These are phyloP conservation scores for Solanum pennellii DNA, from an alignment of 257 asterid species.

Conservation along the genomic window DNA sequence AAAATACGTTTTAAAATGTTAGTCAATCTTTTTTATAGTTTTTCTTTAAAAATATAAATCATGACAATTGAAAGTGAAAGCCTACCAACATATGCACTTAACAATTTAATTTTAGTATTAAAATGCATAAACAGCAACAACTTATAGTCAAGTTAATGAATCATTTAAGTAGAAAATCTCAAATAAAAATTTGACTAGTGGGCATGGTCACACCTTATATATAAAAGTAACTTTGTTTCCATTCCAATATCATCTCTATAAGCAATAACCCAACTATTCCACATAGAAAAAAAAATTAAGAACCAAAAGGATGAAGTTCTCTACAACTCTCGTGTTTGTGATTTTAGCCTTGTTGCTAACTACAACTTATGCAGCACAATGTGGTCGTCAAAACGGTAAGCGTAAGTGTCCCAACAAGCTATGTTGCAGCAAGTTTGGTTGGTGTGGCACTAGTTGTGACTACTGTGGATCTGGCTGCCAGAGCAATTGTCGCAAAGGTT, in stretches of 20 bases:
- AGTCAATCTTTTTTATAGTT: too few relatives aligned
- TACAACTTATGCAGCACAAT: background rate
- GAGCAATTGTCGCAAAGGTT: background rate
- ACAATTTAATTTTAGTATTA: too few relatives aligned
- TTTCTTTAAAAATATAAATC: too few relatives aligned
- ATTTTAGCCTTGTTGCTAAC: background rate
- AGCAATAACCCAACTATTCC: background rate
- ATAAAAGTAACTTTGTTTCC: background rate
- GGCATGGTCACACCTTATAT: background rate
- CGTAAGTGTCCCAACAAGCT: background rate
- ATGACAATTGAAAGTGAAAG: too few relatives aligned
- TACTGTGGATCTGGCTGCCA: conserved; percentile 4
- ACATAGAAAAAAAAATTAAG: background rate
- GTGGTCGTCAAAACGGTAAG: background rate
- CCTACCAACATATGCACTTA: too few relatives aligned
- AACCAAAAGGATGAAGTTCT: conserved; percentile 5
- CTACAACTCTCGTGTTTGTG: background rate
- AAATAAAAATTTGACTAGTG: background rate
- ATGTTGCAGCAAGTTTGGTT: conserved; percentile 1
- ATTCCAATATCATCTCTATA: background rate
- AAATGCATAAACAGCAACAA: too few relatives aligned
- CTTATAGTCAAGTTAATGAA: background rate
- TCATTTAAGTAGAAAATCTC: background rate
- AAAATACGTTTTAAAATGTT: too few relatives aligned
- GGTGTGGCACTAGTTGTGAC: background rate